Conservation (phyloP, 2,329 filamentous ascomycete genomes). For the Microcyclospora pomicola region DNA sequence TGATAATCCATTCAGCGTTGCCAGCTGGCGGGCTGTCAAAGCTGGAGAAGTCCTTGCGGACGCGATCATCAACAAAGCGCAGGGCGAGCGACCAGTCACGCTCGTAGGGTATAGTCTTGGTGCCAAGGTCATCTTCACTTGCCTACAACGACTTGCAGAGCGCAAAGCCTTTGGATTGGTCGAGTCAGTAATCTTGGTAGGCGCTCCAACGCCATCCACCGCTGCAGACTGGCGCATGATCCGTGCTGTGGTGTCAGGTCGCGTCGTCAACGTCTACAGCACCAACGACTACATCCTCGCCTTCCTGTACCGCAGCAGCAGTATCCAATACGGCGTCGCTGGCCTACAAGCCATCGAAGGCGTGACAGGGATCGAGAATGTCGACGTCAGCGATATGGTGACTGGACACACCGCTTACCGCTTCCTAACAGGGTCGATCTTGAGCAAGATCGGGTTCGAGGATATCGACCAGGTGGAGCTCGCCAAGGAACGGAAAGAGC, state of each 20-base stretch:
- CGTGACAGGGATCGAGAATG: constrained; percentile 50
- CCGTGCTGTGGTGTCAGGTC: constrained; percentile 63
- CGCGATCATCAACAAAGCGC: constrained; percentile 28
- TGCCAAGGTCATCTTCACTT: constrained; percentile 58
- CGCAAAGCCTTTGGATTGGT: constrained; percentile 70
- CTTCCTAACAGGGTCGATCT: constrained; percentile 37
- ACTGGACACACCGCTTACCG: constrained; percentile 38
- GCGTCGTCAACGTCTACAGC: constrained; percentile 78
- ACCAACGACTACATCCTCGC: constrained; percentile 77
- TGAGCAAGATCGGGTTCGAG: constrained; percentile 39
- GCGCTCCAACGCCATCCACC: constrained; percentile 62
- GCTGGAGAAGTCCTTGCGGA: constrained; percentile 28
- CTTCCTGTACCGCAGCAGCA: constrained; percentile 75
- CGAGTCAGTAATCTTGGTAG: constrained; percentile 72
- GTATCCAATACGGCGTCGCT: constrained; percentile 68
- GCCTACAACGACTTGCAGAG: constrained; percentile 61
- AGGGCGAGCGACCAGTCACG: constrained; percentile 27
- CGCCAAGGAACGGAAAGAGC: constrained; percentile 30
- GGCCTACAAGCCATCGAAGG: constrained; percentile 62
- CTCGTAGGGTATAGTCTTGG: constrained; percentile 28
- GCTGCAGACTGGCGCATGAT: constrained; percentile 61
- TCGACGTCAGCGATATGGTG: constrained; percentile 38
- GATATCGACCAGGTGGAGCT: constrained; percentile 37
- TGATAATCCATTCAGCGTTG: constrained; percentile 29
- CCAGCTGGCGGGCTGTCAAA: constrained; percentile 24